These are phyloP conservation scores for Fusarium sp. DNA, from an alignment of 2,329 filamentous ascomycete species.

Conservation along the genomic window DNA sequence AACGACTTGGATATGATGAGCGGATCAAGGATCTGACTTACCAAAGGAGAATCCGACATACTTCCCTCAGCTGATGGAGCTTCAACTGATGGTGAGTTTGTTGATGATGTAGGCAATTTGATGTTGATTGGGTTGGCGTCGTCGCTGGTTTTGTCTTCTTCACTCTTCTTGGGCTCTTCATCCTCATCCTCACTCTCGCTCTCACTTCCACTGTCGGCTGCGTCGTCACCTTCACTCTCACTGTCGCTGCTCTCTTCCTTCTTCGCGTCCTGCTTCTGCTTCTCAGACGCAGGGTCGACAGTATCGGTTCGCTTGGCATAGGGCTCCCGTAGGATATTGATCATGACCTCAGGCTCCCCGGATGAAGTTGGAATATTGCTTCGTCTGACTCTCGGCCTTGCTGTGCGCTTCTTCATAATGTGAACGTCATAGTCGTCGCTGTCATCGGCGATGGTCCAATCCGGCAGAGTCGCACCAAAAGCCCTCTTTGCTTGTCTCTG, in stretches of 20 bases:
- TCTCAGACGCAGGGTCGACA: background rate
- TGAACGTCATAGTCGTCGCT: constrained; percentile 34
- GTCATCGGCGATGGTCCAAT: constrained; percentile 45
- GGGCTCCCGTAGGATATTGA: background rate
- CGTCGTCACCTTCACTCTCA: background rate
- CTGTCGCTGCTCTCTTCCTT: constrained; percentile 7
- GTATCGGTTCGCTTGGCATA: constrained; percentile 1
- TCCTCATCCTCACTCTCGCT: constrained; percentile 4
- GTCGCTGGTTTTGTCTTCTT: background rate
- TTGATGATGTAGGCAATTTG: background rate
- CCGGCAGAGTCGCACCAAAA: constrained; percentile 27
- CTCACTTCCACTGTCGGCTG: background rate
- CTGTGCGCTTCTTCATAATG: constrained; percentile 25
- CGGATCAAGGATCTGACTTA: constrained; percentile 20
- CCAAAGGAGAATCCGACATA: constrained; percentile 20
- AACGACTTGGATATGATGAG: background rate
- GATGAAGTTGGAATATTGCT: background rate
- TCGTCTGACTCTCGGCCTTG: constrained; percentile 14
- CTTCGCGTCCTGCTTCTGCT: background rate
- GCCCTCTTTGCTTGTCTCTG: constrained; percentile 28
- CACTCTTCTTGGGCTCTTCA: background rate
- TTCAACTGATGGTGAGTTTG: constrained; percentile 5
- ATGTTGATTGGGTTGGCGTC: background rate
- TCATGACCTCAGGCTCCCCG: constrained; percentile 10
- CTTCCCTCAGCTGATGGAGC: constrained; percentile 25